These are phyloP conservation scores for Phytophthora citricola DNA, from an alignment of 352 stramenopile genomes.

Conservation along the genomic window DNA sequence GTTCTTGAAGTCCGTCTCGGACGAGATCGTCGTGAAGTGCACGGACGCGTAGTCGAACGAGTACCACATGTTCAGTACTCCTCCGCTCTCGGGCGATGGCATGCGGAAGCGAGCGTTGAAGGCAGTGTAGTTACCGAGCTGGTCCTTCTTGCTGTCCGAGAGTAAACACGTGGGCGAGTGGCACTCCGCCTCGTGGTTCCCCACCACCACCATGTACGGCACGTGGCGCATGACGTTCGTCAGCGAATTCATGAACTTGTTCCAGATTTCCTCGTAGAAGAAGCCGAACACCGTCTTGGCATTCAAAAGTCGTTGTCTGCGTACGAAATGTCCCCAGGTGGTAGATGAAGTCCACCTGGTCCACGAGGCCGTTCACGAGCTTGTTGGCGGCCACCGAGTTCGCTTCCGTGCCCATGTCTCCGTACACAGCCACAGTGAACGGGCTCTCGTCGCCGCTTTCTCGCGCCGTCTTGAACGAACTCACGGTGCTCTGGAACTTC, in stretches of 20 bases:
- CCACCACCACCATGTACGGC: slow-evolving; percentile 15
- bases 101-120: slow-evolving; percentile 51
- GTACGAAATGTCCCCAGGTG: slow-evolving; percentile 41
- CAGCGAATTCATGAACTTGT: slow-evolving; percentile 37
- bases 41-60: slow-evolving; percentile 50
- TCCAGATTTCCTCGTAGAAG: slow-evolving; percentile 55
- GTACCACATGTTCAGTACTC: slow-evolving; percentile 48
- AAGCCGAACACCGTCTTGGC: slow-evolving; percentile 26
- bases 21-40: slow-evolving; percentile 77
- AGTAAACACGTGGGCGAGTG: slow-evolving; percentile 28
- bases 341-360: slow-evolving; percentile 35
- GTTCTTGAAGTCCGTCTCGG: slow-evolving; percentile 56
- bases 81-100: slow-evolving; percentile 40
- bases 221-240: slow-evolving; percentile 34
- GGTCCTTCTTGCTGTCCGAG: slow-evolving; percentile 21
- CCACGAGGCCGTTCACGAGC: slow-evolving; percentile 34
- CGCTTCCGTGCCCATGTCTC: slow-evolving; percentile 30
- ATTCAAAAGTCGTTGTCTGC: slow-evolving; percentile 35
- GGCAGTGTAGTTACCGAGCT: slow-evolving; percentile 59
- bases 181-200: slow-evolving; percentile 56
- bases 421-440: slow-evolving; percentile 29
- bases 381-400: slow-evolving; percentile 32
- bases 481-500: slow-evolving; percentile 27
- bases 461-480: slow-evolving; percentile 42
- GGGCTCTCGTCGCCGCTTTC: slow-evolving; percentile 10